These are phyloP conservation scores for Pichia sp. DNA, from an alignment of 1,139 yeast species.

Conservation along the genomic window DNA sequence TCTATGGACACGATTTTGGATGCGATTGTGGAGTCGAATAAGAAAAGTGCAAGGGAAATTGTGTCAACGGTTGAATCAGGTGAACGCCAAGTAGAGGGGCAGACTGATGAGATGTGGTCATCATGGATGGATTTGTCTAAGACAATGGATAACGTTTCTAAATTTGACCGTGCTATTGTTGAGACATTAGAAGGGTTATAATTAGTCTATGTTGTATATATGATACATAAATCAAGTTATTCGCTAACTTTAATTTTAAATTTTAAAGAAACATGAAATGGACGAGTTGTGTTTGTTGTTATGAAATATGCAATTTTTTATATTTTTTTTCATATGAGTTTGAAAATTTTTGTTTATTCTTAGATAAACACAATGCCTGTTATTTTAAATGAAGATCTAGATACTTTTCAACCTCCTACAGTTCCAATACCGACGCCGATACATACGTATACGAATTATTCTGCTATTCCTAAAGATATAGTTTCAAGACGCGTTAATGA, in stretches of 20 bases:
- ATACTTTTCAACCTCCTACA: slow-evolving; percentile 9
- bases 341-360: too few relatives aligned
- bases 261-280: too few relatives aligned
- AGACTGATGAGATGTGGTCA: slow-evolving; percentile 11
- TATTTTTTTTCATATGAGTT: not conserved
- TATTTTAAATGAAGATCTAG: not conserved
- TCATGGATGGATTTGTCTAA: slow-evolving; percentile 10
- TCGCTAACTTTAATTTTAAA: too few relatives aligned
- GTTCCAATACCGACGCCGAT: slow-evolving; percentile 9
- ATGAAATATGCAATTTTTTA: too few relatives aligned
- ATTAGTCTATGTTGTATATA: too few relatives aligned
- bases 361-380: too few relatives aligned
- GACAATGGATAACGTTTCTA: slow-evolving; percentile 1
- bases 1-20: slow-evolving; percentile 19
- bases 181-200: not conserved
- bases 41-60: not conserved
- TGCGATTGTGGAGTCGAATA: slow-evolving; percentile 15
- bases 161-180: slow-evolving; percentile 2
- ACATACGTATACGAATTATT: slow-evolving; percentile 9
- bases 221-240: too few relatives aligned
- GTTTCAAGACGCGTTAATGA: too few relatives aligned
- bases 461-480: slow-evolving; percentile 4
- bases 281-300: too few relatives aligned
- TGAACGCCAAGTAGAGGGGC: slow-evolving; percentile 2
- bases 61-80: not conserved